Base-by-base conservation (phyloP, 352 stramenopile genomes). In the Globisporangium iwayamae region DNA sequence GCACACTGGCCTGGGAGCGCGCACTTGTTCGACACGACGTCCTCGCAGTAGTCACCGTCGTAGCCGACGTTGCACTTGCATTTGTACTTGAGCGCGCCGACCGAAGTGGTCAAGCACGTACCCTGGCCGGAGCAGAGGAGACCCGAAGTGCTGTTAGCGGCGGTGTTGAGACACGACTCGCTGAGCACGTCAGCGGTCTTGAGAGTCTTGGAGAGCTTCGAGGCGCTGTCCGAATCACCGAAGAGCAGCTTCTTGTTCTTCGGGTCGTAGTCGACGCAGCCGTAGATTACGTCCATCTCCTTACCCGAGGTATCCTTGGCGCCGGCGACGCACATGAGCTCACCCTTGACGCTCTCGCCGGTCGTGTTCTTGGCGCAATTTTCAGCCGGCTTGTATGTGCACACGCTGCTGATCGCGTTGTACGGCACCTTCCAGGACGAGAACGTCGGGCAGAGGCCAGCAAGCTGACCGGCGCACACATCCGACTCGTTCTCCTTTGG, bases 1-100 rank as follows among this genome's bases (percentile, higher is more conserved):
- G 72, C 76, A 65, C 81, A 92, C 63, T 92, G 83, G 25, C 83
- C 81, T 8, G 81, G 83, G 39, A 87, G 65, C 50, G 83, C 78
- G 66, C 83, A 92, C 67, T 88, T 87, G 79, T 90, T 90, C 47
- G 81, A 89, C 54, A 81, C 73, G n/a, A 87, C 76, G 6, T 63
- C 63, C 46, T 86, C 73, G 54, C 81, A 90, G 59, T 72, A 78
- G 59, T 78, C 67, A 4, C 78, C 78, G 45, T 73, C 85, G 81
- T 92, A 92, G 50, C 83, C 83, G n/a, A 79, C 56, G 67, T 89
- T 90, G 75, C 81, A 92, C 45, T 72, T 75, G 72, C 83, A 92
- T 46, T 67, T 77, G 75, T 90, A 92, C 45, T 74, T 62, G 56
- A 84, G 68, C 52, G 68, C 78, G 22, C 63, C 81, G 0, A 76